phyloP scores from a whole-genome alignment of 2,329 filamentous ascomycete genomes.

The Stagonosporopsis tanaceti region DNA sequence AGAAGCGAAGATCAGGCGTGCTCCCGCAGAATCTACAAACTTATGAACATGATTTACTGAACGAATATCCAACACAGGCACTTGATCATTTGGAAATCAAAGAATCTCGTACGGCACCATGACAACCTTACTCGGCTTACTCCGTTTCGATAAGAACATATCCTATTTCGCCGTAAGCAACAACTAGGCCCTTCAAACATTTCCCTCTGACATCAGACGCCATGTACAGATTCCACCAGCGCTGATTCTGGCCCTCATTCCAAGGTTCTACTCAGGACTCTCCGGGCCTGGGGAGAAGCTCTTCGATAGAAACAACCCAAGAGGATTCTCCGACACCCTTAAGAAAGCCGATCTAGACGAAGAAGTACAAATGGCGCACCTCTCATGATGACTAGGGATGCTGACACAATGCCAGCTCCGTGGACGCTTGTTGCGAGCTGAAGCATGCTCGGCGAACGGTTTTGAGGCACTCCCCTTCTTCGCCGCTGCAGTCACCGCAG shows the following conservation, averaged over 20 bases:
- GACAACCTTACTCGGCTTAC: neutral
- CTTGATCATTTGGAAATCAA: neutral
- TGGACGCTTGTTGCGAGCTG: conserved; percentile 1
- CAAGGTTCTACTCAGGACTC: conserved; percentile 5
- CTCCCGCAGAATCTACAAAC: neutral
- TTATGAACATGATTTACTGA: neutral
- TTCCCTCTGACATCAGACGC: neutral
- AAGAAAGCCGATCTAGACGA: conserved; percentile 5
- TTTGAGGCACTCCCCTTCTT: conserved; percentile 10
- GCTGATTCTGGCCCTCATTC: neutral
- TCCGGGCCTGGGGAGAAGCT: conserved; percentile 3
- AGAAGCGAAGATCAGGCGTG: neutral
- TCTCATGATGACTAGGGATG: neutral
- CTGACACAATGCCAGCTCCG: neutral
- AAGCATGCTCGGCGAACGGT: conserved; percentile 3
- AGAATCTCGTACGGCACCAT: neutral
- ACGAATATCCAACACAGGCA: neutral
- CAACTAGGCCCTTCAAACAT: neutral
- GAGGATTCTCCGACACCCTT: conserved; percentile 1
- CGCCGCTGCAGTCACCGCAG: conserved; percentile 6
- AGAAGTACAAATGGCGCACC: neutral
- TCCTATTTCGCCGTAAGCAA: conserved; percentile 6
- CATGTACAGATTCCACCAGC: conserved; percentile 1
- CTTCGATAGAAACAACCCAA: conserved; percentile 7
- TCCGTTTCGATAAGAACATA: conserved; percentile 1